Evolutionary conservation across 805 yeast genomes (phyloP).

Genomic region (Yarrowia keelungensis): DNA sequence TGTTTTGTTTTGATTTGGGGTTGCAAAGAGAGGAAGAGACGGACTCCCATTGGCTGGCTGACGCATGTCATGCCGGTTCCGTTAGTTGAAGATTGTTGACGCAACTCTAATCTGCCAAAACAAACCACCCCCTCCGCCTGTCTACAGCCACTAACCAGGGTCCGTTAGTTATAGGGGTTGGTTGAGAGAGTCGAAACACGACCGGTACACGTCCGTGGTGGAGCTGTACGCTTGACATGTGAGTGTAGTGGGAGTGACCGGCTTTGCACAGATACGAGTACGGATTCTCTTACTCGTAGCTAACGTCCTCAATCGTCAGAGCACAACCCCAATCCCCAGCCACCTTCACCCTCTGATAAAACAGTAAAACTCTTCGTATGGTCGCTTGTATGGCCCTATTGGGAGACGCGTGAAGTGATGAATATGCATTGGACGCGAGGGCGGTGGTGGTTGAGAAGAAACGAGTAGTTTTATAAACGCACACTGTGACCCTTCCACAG

Average conservation of each 20-base stretch:
- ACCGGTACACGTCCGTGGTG: no score
- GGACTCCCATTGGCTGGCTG: slow-evolving; percentile 14
- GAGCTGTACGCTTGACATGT: no score
- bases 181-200: not conserved
- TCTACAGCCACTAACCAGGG: not conserved
- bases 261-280: no score
- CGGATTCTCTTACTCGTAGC: no score
- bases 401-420: slow-evolving; percentile 12
- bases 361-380: slow-evolving; percentile 2
- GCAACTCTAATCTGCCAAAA: slow-evolving; percentile 3
- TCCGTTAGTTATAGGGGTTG: slow-evolving; percentile 8
- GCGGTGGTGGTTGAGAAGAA: no score
- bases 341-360: not conserved
- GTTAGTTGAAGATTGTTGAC: slow-evolving; percentile 34
- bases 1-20: slow-evolving; percentile 16
- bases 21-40: not conserved
- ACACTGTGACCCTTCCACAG: no score
- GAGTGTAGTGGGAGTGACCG: no score
- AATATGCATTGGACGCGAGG: not conserved
- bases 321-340: not conserved
- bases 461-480: no score
- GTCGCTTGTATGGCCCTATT: slow-evolving; percentile 18
- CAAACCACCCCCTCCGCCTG: not conserved
- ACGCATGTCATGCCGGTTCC: slow-evolving; percentile 7
- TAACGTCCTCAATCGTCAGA: not conserved